A percentile compares a stretch with the other conserved stretches of the same genome.
These are phyloP conservation scores for Xylaria sp. DNA, from an alignment of 2,329 filamentous ascomycete species.

Conservation along the genomic window DNA sequence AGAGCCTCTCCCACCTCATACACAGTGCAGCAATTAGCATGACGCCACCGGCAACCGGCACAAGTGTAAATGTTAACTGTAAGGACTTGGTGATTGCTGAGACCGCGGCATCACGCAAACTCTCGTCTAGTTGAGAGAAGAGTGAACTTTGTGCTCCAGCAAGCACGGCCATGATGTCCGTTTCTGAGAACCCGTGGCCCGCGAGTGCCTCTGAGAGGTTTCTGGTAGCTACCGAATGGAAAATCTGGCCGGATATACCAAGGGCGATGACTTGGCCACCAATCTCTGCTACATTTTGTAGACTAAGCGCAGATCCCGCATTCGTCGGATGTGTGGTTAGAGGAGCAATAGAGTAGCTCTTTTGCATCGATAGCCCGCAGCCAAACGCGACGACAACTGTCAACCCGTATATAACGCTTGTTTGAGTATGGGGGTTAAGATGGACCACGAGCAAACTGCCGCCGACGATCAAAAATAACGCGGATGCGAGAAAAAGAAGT, in stretches of 20 bases:
- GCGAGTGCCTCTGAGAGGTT: conserved; percentile 45
- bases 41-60: conserved; percentile 37
- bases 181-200: conserved; percentile 43
- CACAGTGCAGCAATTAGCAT: conserved; percentile 40
- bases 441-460: conserved; percentile 44
- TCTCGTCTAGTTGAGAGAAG: conserved; percentile 45
- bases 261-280: conserved; percentile 35
- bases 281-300: conserved; percentile 38
- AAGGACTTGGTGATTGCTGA: conserved; percentile 48
- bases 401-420: conserved; percentile 50
- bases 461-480: conserved; percentile 49
- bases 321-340: conserved; percentile 44
- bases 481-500: conserved; percentile 50
- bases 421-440: conserved; percentile 40
- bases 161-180: conserved; percentile 49
- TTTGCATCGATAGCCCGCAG: conserved; percentile 48
- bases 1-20: conserved; percentile 50
- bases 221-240: conserved; percentile 38
- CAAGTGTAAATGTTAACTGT: conserved; percentile 28
- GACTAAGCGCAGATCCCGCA: conserved; percentile 19
- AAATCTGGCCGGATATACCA: conserved; percentile 37
- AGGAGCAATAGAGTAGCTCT: conserved; percentile 50
- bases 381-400: conserved; percentile 50
- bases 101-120: conserved; percentile 46
- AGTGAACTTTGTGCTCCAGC: conserved; percentile 50